These are phyloP conservation scores for Suhomyces terraborum DNA, from an alignment of 1,139 yeast species.

Conservation along the genomic window DNA sequence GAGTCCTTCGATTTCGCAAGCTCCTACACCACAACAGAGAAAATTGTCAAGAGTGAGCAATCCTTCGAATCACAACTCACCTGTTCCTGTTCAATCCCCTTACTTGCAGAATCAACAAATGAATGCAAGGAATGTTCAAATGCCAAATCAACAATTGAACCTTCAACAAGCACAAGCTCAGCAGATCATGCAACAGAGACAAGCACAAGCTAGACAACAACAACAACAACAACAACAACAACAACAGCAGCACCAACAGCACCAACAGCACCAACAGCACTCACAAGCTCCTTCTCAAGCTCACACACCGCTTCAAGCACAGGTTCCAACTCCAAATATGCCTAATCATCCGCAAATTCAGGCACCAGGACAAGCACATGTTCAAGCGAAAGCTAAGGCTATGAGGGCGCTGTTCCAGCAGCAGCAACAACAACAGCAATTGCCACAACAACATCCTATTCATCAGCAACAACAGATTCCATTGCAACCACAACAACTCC, in stretches of 20 bases:
- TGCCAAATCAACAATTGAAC: constrained; percentile 19
- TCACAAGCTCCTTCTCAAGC: constrained; percentile 1
- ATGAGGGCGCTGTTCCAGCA: constrained; percentile 8
- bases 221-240: constrained; percentile 14
- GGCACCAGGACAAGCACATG: constrained; percentile 14
- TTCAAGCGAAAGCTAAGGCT: constrained; percentile 10
- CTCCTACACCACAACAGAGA: constrained; percentile 36
- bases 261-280: constrained; percentile 6
- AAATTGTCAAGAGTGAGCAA: constrained; percentile 36
- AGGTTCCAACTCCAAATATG: constrained; percentile 4
- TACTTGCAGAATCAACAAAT: constrained; percentile 26
- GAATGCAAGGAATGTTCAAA: constrained; percentile 22
- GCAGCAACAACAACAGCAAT: constrained; percentile 2
- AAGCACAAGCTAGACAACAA: constrained; percentile 11
- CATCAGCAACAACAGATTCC: neutral
- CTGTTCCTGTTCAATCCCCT: constrained; percentile 39
- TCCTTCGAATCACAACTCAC: constrained; percentile 37
- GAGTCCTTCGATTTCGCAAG: constrained; percentile 29
- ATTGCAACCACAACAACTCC: neutral
- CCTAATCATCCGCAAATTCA: constrained; percentile 13
- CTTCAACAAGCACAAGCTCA: constrained; percentile 18
- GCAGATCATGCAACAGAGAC: constrained; percentile 14
- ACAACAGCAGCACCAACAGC: constrained; percentile 11
- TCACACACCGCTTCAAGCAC: constrained; percentile 7
- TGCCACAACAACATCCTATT: neutral